Evolutionary conservation across 2,329 filamentous ascomycete genomes (phyloP).

Genomic region (Penicillium digitatum): DNA sequence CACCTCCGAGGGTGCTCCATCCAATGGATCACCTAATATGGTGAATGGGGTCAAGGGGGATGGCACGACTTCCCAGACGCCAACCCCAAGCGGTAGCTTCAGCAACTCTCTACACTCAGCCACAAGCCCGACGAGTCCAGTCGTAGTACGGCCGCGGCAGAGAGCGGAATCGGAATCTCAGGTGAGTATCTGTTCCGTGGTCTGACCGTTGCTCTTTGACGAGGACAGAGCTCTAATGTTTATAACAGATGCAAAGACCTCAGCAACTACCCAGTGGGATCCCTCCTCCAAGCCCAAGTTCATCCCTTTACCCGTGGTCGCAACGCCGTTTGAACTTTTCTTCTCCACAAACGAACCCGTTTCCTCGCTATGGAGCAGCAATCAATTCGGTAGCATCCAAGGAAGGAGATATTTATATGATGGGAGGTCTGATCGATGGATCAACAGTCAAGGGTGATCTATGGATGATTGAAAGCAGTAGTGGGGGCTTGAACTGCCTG

Average conservation of each 20-base stretch:
- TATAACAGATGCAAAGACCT: constrained; percentile 29
- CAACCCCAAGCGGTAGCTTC: constrained; percentile 71
- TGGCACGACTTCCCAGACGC: constrained; percentile 48
- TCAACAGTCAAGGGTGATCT: constrained; percentile 94
- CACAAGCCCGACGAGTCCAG: constrained; percentile 60
- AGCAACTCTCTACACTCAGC: constrained; percentile 66
- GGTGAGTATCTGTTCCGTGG: constrained; percentile 38
- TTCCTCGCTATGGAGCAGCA: constrained; percentile 93
- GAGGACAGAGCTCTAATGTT: not conserved
- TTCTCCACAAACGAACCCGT: constrained; percentile 75
- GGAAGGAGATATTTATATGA: constrained; percentile 94
- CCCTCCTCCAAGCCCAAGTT: constrained; percentile 57
- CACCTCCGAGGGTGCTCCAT: constrained; percentile 51
- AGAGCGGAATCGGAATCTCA: constrained; percentile 54
- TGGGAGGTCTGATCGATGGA: constrained; percentile 93
- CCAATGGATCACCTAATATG: constrained; percentile 41
- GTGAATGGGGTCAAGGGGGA: constrained; percentile 47
- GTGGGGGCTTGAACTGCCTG: constrained; percentile 79
- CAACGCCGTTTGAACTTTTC: constrained; percentile 84
- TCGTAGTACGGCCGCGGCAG: constrained; percentile 58
- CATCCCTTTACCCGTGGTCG: constrained; percentile 92
- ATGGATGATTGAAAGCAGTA: constrained; percentile 92
- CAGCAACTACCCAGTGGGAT: constrained; percentile 55
- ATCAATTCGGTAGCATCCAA: constrained; percentile 91
- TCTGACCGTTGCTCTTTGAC: not conserved